These are phyloP conservation scores for Saksenaea oblongispora DNA, from an alignment of 371 early-diverging fungal species.

Conservation along the genomic window DNA sequence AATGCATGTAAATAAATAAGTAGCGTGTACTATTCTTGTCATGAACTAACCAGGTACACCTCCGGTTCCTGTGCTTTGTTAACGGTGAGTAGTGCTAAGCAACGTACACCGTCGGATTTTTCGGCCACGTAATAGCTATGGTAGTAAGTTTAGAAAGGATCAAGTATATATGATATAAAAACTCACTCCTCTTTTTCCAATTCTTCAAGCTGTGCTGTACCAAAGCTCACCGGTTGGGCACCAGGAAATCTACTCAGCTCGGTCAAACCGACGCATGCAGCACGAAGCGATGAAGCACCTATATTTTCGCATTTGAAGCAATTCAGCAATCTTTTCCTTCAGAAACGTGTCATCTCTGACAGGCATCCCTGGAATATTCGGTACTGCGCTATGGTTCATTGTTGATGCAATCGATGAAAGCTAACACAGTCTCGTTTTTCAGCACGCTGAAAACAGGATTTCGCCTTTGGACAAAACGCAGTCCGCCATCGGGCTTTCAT, in stretches of 20 bases:
- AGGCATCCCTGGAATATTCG: slow-evolving; percentile 50
- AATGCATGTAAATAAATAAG: background rate
- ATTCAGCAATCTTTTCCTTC: slow-evolving; percentile 35
- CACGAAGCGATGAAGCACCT: slow-evolving; percentile 25
- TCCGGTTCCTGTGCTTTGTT: slow-evolving; percentile 49
- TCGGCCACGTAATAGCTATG: slow-evolving; percentile 93
- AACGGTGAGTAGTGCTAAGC: slow-evolving; percentile 69
- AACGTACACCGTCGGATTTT: slow-evolving; percentile 97
- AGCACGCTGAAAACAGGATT: background rate
- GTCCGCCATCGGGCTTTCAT: too few species aligned
- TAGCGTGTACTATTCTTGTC: slow-evolving; percentile 2
- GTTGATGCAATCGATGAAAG: background rate
- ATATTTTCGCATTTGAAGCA: slow-evolving; percentile 41
- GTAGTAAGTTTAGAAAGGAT: background rate
- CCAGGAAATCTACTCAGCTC: slow-evolving; percentile 74
- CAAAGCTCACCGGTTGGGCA: slow-evolving; percentile 95
- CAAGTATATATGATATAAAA: background rate
- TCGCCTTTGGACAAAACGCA: background rate
- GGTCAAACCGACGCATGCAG: slow-evolving; percentile 5
- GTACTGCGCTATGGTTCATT: slow-evolving; percentile 34
- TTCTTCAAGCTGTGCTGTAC: slow-evolving; percentile 63
- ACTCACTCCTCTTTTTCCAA: slow-evolving; percentile 76
- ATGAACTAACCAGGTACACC: slow-evolving; percentile 61
- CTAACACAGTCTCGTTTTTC: background rate
- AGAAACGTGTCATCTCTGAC: slow-evolving; percentile 31